Base-by-base conservation (phyloP, 495 filamentous ascomycete genomes). In the Aspergillus baeticus region DNA sequence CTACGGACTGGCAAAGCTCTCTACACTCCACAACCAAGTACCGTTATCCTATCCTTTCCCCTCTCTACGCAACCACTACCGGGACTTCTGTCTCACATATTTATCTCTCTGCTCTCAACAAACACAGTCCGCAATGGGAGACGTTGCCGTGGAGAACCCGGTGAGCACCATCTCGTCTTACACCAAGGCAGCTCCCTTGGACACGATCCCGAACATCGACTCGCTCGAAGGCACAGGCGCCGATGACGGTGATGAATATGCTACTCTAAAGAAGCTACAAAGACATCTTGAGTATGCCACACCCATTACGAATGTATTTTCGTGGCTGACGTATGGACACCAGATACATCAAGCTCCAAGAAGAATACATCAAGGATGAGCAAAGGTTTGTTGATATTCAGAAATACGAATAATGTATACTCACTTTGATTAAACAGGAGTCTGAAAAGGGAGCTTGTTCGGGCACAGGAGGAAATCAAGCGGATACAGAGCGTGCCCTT, bases 301-400 rank as follows among this genome's bases (percentile, higher is more conserved):
- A n/a, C n/a, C n/a, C 63, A 31, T 17, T 14, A 31, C 13, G 34
- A 38, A 18, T n/a, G n/a, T 18, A 18, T 37, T 2, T 23, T 36
- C 47, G 6, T 23, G 55, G 62, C 71, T 81, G 61, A 81, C 68
- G 41, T 46, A 41, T 55, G 46, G 44, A 52, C 37, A 36, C 34
- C 42, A 91, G 88, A 70, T 96, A 96, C 74, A 97, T 98, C 69
- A 88, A 96, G 70, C 82, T 98, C 60, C 94, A 98, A 76, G 94
- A 98, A 77, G 95, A 98, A 71, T 98, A 98, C 77, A 98, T 98
- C 83, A 98, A 98, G 78, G 95, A 98, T 82, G 94, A 98, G 80
- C 94, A 98, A 74, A 86, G 92, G 90, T 89, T 82, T 39, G 71
- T 20, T 49, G 5, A 18, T 22, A 15, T 41, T 18, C 36, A 33